A percentile compares a stretch with the other conserved stretches of the same genome.
Evolutionary conservation across 2,329 filamentous ascomycete species (phyloP).

Genomic region (Trichoderma sp.): DNA sequence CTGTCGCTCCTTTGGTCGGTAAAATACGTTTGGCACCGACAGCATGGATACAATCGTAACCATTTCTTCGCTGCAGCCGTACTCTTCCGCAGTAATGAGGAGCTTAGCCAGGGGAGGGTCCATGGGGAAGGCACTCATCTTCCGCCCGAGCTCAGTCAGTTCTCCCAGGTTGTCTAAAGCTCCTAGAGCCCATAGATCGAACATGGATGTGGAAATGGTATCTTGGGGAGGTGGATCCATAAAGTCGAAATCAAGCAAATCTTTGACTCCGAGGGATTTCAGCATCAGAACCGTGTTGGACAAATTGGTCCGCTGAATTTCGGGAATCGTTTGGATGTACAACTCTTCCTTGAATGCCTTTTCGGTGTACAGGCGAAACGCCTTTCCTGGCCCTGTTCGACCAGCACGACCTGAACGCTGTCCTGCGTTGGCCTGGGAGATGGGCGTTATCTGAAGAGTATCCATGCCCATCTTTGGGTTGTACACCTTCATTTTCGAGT

Average conservation of each 20-base stretch:
- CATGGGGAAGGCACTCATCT: conserved; percentile 99
- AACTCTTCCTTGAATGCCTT: conserved; percentile 94
- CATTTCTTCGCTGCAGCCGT: conserved; percentile 96
- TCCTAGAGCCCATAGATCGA: conserved; percentile 95
- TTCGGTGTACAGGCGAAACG: conserved; percentile 92
- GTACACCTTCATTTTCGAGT: conserved; percentile 97
- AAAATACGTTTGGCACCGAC: conserved; percentile 94
- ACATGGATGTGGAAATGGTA: conserved; percentile 94
- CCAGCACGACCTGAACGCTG: conserved; percentile 93
- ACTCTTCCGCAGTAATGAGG: conserved; percentile 85
- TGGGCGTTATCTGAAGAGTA: conserved; percentile 94
- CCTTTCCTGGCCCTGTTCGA: conserved; percentile 91
- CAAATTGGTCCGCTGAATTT: conserved; percentile 95
- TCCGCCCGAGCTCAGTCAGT: conserved; percentile 79
- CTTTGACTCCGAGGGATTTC: conserved; percentile 91
- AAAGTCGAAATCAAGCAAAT: conserved; percentile 95
- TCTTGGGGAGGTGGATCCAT: conserved; percentile 99
- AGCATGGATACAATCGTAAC: conserved; percentile 98
- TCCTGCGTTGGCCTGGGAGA: conserved; percentile 93
- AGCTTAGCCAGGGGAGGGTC: conserved; percentile 94
- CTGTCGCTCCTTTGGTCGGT: conserved; percentile 92
- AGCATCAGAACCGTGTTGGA: conserved; percentile 92
- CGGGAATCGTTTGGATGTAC: conserved; percentile 94
- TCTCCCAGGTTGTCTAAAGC: conserved; percentile 93
- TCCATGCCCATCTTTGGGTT: conserved; percentile 99